Percentiles rank a stretch among this genome's conserved stretches.
These are phyloP conservation scores for Colletotrichum musae DNA, from an alignment of 2,329 filamentous ascomycete species.

Conservation along the genomic window DNA sequence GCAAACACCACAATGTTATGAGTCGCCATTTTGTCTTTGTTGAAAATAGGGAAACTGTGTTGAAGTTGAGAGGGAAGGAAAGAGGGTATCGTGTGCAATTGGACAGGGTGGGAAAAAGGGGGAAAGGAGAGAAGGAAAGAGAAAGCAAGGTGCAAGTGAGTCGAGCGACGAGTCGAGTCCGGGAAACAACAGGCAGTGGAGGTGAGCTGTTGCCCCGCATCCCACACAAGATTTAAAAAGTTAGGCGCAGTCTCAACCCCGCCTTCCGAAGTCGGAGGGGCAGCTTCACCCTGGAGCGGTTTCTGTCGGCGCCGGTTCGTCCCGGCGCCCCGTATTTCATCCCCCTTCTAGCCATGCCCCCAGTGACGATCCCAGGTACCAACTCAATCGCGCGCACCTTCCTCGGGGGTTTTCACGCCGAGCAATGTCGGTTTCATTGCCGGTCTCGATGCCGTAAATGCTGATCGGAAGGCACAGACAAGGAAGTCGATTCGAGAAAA, in stretches of 20 bases:
- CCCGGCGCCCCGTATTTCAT: conserved; percentile 23
- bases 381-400: not conserved
- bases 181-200: conserved; percentile 10
- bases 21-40: conserved; percentile 69
- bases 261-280: conserved; percentile 55
- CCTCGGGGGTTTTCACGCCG: conserved; percentile 16
- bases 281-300: conserved; percentile 27
- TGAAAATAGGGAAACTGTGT: conserved; percentile 2
- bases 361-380: conserved; percentile 6
- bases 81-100: conserved; percentile 21
- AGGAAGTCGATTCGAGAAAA: too few relatives aligned
- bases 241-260: conserved; percentile 49
- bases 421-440: not conserved
- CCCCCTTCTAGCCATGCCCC: conserved; percentile 25
- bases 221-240: conserved; percentile 41
- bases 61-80: conserved; percentile 24
- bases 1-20: conserved; percentile 86
- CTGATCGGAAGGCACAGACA: not conserved
- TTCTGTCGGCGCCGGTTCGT: conserved; percentile 36
- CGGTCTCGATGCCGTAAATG: not conserved
- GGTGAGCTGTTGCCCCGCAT: conserved; percentile 40
- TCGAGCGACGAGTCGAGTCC: not conserved
- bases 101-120: conserved; percentile 1
- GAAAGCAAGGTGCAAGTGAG: conserved; percentile 3
- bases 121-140: not conserved